Evolutionary conservation across 345 rosid genomes (phyloP), one percentile per base, ranked within the genome.

Genomic region (Cardamine resedifolia): DNA sequence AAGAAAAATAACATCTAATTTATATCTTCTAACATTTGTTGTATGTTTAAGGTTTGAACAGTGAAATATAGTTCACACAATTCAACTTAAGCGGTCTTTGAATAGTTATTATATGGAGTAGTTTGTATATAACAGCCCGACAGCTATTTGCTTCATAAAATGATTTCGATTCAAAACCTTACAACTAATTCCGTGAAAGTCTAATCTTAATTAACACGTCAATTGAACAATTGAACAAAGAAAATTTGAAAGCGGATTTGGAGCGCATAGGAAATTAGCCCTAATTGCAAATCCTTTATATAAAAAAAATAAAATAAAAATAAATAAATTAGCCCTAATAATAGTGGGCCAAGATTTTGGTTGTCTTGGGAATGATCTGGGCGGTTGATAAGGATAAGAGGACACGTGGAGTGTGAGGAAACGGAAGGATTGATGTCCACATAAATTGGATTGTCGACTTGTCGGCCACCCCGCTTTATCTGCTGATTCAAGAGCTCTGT

Each of bases 401-500:
- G 59, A 65, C 86, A 85, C 89, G 92, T 87, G 89, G 80, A 86
- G 70, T 77, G 77, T 0, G 0, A 1, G 44, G 45, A 69, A 52
- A 26, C 34, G 21, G 50, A 68, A 60, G 78, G 77, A 10, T 47
- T 79, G 70, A 71, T 79, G 81, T 78, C 85, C 93, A 83, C 81
- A 85, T 76, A 85, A 78, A 76, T 81, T 79, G 70, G 79, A 76
- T 39, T 81, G 88, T 85, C 83, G 80, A 74, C 75, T 82, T 90
- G 97, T 91, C 92, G 96, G 94, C 94, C 95, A 87, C 85, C 79
- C 82, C 74, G 71, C 71, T 77, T 84, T 80, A 80, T 82, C 90
- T 71, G 85, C 83, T 53, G 64, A 63, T 77, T 59, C 62, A 74
- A 34, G 21, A 49, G 47, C 63, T 26, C n/a, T 39, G 31, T 74